Base-by-base conservation (phyloP, 169 alveolate genomes). In the Plasmodium yoelii region DNA sequence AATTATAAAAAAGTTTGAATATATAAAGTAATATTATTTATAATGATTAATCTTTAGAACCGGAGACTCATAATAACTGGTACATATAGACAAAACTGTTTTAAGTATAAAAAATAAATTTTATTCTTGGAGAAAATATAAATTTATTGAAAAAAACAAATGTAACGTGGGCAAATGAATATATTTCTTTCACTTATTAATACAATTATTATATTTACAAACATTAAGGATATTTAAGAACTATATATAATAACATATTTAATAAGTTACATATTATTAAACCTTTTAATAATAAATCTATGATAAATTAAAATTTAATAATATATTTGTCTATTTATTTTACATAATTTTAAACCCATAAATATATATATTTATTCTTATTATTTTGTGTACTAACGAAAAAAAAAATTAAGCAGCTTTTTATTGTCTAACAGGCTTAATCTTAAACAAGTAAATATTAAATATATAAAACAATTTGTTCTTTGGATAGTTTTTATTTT, bases 231-330 rank as follows among this genome's bases (percentile, higher is more conserved):
- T 59, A 51, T 51, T 51, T 5, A 13, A 51, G 18, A n/a, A 51
- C n/a, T 49, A 65, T 39, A 24, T 65, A 19, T 28, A 70, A n/a
- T 56, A 73, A 7, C 51, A 64, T 53, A 15, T 39, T 49, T 73
- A 39, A 18, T 49, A 44, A 39, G 56, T n/a, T 55, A 28, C 9
- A 56, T 22, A 26, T 7, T 65, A 18, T 67, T 74, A 13, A 56
- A 19, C 55, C 8, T 24, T 19, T 26, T 60, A 70, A 77, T 60
- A 77, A 74, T 24, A 64, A 77, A 55, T 73, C 82, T 77, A 70
- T 24, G 70, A 53, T 24, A 77, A 19, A 77, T 77, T 69, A 55
- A 74, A 70, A 70, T 70, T 70, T 59, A 57, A 56, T 47, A 70
- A 22, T 70, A 10, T 53, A 59, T 70, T 15, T 46, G 47, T n/a